Base-by-base conservation (phyloP, 805 yeast genomes). In the Teunomyces atbi region DNA sequence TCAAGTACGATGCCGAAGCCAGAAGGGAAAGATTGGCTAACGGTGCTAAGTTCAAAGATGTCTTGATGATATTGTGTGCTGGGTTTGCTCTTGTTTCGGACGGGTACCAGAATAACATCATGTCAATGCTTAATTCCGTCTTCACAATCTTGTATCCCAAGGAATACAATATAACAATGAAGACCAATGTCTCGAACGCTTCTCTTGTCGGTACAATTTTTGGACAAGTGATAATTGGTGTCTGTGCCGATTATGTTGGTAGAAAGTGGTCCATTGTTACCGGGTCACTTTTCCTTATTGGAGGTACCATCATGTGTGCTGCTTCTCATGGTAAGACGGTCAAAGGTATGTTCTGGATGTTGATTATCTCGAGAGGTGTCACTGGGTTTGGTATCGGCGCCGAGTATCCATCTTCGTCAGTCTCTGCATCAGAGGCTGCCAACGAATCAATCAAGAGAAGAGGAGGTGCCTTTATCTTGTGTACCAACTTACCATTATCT, bases 311-410 rank as follows among this genome's bases (percentile, higher is more conserved):
- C 41, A 55, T 83, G 62, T 84, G 87, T 61, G 80, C 89, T 38
- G 89, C 87, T 15, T 71, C 90, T 10, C 86, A 83, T 54, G 91
- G 89, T 32, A 57, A 50, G 1, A 53, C 81, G 13, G 58, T 58
- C 29, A 70, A 83, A 2, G 89, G 89, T 10, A 78, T 85, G 84
- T 80, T 85, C 58, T 84, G 87, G 89, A 83, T 82, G 88, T 68
- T 86, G 57, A 78, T 82, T 39, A 81, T 86, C 12, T 71, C 79
- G 50, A 74, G 92, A 62, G 92, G 92, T 56, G 74, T 84, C 7
- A 80, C 85, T 41, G 95, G 94, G 38, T 79, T 84, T 52, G 94
- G 92, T 51, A 78, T 84, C 47, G 90, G 90, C 51, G 88, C 89
- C 28, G 90, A 85, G 59, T 85, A 84, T 58, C 84, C 86, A 7